Evolutionary conservation across 2,329 filamentous ascomycete species (phyloP).

Genomic region (Clarireedia monteithiana): DNA sequence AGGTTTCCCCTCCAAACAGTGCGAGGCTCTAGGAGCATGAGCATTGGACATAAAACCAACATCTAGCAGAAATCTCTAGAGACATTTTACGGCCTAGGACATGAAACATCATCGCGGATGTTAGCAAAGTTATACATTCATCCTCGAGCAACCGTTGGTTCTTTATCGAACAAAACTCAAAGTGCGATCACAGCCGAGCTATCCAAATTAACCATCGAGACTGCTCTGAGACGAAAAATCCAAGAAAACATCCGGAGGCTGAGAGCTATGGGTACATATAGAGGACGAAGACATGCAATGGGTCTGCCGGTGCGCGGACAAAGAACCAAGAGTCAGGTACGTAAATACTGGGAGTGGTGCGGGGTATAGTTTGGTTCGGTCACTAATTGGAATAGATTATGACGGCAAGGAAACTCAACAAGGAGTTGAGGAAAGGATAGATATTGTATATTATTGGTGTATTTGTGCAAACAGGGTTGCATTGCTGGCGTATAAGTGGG

Average conservation of each 20-base stretch:
- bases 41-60: too few relatives aligned
- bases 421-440: constrained; percentile 40
- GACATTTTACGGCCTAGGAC: constrained; percentile 80
- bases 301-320: constrained; percentile 86
- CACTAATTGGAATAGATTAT: constrained; percentile 37
- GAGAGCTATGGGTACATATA: constrained; percentile 84
- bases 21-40: too few relatives aligned
- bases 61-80: constrained; percentile 60
- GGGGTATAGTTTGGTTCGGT: background rate
- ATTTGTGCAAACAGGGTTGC: constrained; percentile 1
- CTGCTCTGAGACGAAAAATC: constrained; percentile 69
- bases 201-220: constrained; percentile 89
- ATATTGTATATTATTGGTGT: background rate
- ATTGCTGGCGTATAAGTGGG: background rate
- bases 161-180: constrained; percentile 66
- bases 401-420: constrained; percentile 56
- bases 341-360: constrained; percentile 4
- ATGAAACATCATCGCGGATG: constrained; percentile 60
- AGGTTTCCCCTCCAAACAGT: constrained; percentile 27
- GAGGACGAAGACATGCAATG: constrained; percentile 89
- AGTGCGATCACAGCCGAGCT: constrained; percentile 78
- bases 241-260: constrained; percentile 79
- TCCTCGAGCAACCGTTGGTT: constrained; percentile 69
- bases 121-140: constrained; percentile 88
- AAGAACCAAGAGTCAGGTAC: constrained; percentile 69